These are phyloP conservation scores for Kwoniella botswanensis DNA, from an alignment of 768 basidiomycete species.

Conservation along the genomic window DNA sequence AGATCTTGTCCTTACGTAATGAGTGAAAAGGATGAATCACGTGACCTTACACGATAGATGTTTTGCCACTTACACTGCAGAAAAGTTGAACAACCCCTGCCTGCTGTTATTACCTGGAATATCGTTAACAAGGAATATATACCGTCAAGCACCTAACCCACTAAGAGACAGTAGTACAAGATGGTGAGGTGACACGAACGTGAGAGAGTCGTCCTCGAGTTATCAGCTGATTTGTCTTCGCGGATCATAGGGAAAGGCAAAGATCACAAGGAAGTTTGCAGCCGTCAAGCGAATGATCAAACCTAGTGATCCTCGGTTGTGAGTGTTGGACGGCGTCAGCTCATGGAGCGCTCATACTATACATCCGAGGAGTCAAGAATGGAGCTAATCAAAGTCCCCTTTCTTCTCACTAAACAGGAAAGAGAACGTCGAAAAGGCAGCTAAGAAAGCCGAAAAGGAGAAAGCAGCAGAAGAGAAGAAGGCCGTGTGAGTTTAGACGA, in stretches of 20 bases:
- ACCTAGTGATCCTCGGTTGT: constrained; percentile 92
- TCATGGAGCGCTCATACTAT: not conserved
- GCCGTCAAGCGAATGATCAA: constrained; percentile 90
- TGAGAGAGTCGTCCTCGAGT: too few relatives aligned
- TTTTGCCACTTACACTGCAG: constrained; percentile 14
- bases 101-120: not conserved
- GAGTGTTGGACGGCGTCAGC: constrained; percentile 52
- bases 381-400: not conserved
- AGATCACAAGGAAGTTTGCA: constrained; percentile 94
- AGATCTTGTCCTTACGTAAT: constrained; percentile 15
- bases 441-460: constrained; percentile 63
- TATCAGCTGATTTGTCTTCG: too few relatives aligned
- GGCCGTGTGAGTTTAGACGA: constrained; percentile 65
- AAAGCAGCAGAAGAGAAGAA: constrained; percentile 56
- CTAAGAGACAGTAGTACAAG: not conserved
- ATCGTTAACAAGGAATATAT: not conserved
- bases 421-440: constrained; percentile 87
- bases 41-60: constrained; percentile 9
- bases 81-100: not conserved
- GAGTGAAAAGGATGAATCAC: not conserved
- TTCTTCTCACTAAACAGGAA: constrained; percentile 65
- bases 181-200: not conserved
- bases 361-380: too few relatives aligned
- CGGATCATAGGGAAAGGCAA: constrained; percentile 73
- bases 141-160: too few relatives aligned